These are phyloP conservation scores for Vicia sativa DNA, from an alignment of 306 rosid species.

Conservation along the genomic window DNA sequence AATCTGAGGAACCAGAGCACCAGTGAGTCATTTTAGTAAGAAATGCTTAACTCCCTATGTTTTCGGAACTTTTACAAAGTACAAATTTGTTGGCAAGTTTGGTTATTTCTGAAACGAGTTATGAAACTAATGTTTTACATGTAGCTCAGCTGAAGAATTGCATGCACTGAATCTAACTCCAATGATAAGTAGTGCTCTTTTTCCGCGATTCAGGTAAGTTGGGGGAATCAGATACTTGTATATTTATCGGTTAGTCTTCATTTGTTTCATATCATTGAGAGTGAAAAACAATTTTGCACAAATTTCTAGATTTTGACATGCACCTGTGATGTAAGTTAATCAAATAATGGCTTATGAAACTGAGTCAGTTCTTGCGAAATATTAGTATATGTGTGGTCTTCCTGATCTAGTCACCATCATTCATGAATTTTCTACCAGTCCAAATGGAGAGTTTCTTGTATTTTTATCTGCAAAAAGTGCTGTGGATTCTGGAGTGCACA, in stretches of 20 bases:
- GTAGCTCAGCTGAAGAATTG: slow-evolving; percentile 47
- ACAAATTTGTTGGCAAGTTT: slow-evolving; percentile 2
- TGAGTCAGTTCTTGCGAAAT: slow-evolving; percentile 2
- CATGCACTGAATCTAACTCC: slow-evolving; percentile 60
- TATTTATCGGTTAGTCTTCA: too few relatives aligned
- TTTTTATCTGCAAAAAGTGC: slow-evolving; percentile 74
- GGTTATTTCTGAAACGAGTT: slow-evolving; percentile 25
- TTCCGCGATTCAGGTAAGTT: slow-evolving; percentile 80
- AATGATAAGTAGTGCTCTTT: slow-evolving; percentile 71
- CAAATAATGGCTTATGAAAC: slow-evolving; percentile 12
- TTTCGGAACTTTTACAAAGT: slow-evolving; percentile 1
- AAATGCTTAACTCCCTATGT: slow-evolving; percentile 12
- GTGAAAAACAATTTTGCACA: too few relatives aligned
- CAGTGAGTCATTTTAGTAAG: slow-evolving; percentile 54
- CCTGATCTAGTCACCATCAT: slow-evolving; percentile 26
- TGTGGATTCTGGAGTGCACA: slow-evolving; percentile 86
- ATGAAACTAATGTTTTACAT: slow-evolving; percentile 45
- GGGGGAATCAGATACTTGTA: slow-evolving; percentile 15
- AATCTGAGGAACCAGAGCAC: slow-evolving; percentile 47
- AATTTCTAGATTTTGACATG: too few relatives aligned
- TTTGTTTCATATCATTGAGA: too few relatives aligned
- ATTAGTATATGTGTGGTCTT: slow-evolving; percentile 3
- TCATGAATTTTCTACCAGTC: slow-evolving; percentile 56
- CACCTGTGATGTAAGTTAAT: slow-evolving; percentile 3
- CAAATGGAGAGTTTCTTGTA: slow-evolving; percentile 72